A percentile compares a stretch with the other conserved stretches of the same genome.
These are phyloP conservation scores for Pyrus pyrifolia DNA, from an alignment of 306 rosid genomes.

Conservation along the genomic window DNA sequence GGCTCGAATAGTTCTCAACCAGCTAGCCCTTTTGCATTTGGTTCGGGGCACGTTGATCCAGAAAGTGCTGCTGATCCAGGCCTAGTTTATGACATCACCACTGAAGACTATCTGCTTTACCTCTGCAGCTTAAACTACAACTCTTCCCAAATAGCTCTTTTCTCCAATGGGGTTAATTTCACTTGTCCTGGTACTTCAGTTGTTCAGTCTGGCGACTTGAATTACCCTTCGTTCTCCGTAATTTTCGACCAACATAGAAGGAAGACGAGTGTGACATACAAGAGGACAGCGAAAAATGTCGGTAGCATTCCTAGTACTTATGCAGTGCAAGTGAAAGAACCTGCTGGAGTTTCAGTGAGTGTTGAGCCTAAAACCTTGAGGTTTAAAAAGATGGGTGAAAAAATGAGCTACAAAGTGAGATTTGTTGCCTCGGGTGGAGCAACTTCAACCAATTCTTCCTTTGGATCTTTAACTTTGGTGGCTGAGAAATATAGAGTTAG, in stretches of 20 bases:
- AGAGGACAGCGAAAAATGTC: constrained; percentile 58
- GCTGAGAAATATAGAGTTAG: constrained; percentile 38
- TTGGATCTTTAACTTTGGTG: constrained; percentile 52
- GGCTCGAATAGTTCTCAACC: constrained; percentile 9
- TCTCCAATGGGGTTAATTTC: constrained; percentile 26
- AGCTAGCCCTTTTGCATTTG: constrained; percentile 56
- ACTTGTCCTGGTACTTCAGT: constrained; percentile 22
- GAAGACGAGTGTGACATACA: constrained; percentile 32
- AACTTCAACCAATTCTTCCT: constrained; percentile 23
- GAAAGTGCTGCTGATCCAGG: constrained; percentile 66
- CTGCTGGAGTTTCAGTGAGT: constrained; percentile 33
- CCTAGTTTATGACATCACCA: constrained; percentile 46
- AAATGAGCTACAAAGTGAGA: constrained; percentile 44
- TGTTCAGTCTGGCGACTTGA: constrained; percentile 44
- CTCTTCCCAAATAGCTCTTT: constrained; percentile 43
- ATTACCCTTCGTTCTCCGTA: constrained; percentile 70
- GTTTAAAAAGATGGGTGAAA: constrained; percentile 41
- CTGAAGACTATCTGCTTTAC: constrained; percentile 42
- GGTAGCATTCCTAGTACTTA: constrained; percentile 39
- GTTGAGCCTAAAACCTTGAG: constrained; percentile 41
- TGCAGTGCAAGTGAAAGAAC: constrained; percentile 40
- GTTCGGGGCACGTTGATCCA: constrained; percentile 71
- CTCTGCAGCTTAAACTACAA: constrained; percentile 53
- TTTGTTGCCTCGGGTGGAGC: constrained; percentile 27
- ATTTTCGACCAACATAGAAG: constrained; percentile 10